Base-by-base conservation (phyloP, 805 yeast species). In the Yamadazyma endophytica region DNA sequence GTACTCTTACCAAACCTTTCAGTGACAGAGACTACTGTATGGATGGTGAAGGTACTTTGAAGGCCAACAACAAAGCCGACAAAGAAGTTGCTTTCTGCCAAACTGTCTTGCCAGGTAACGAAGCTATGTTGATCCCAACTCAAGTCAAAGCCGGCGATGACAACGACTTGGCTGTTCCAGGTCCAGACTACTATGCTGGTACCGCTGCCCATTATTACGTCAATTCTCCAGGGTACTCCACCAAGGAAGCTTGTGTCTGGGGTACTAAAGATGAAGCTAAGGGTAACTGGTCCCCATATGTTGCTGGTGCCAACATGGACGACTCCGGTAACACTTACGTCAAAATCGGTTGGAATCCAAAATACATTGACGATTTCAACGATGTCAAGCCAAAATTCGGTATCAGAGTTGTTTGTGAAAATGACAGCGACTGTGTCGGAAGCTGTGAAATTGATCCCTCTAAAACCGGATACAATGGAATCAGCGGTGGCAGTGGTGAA, bases 231-330 rank as follows among this genome's bases (percentile, higher is more conserved):
- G 95, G 95, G 36, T 79, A 80, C 17, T 74, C 84, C 20, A 70
- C 77, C 17, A 67, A 64, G 7, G 90, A 86, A 24, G 95, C 82
- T 21, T 86, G 95, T 58, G 71, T 73, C 42, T 87, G 96, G 96
- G 96, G 96, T 4, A 58, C 81, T 12, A 68, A 68, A 18, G 58
- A 65, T 29, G 64, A 82, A 37, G 80, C 92, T 12, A 65, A 67
- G 43, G 96, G 96, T 36, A 87, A 87, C 71, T 88, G 96, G 96
- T 62, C 95, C 11, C 95, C 96, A 17, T 87, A 85, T 47, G 95
- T 88, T 42, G 94, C 92, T 11, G 96, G 96, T 42, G 86, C 89
- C 39, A 87, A 87, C 65, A 75, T 75, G 68, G 95, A 85, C 54
- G 58, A 56, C 39, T 59, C 50, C 37, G 81, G 85, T 19, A 73